Evolutionary conservation across 371 early-diverging fungal species (phyloP).

Genomic region (Mucor racemosus): DNA sequence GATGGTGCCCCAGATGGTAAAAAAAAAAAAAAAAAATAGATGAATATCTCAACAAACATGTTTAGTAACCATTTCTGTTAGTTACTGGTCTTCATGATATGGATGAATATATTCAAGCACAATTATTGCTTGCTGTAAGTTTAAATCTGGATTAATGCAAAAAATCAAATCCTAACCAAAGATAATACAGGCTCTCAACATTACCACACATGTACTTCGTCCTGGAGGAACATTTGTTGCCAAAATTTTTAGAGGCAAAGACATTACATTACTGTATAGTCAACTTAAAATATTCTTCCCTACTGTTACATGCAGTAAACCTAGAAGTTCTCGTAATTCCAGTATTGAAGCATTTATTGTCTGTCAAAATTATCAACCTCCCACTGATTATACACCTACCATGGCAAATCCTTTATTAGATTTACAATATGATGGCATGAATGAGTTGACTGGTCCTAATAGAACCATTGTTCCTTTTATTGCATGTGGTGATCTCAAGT

Average conservation of each 20-base stretch:
- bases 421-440: slow-evolving; percentile 64
- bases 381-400: slow-evolving; percentile 81
- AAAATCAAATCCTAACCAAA: neutral
- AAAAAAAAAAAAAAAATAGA: slow-evolving; percentile 7
- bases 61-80: slow-evolving; percentile 5
- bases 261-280: slow-evolving; percentile 86
- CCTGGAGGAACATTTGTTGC: slow-evolving; percentile 95
- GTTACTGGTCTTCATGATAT: slow-evolving; percentile 98
- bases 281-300: slow-evolving; percentile 94
- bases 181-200: slow-evolving; percentile 79
- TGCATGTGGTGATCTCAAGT: slow-evolving; percentile 90
- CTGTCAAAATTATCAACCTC: slow-evolving; percentile 88
- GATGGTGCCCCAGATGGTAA: slow-evolving; percentile 98
- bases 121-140: slow-evolving; percentile 85
- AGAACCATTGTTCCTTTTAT: slow-evolving; percentile 88
- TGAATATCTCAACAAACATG: neutral
- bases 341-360: slow-evolving; percentile 95
- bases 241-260: slow-evolving; percentile 96
- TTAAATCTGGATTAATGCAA: neutral
- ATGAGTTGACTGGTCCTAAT: slow-evolving; percentile 75
- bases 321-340: slow-evolving; percentile 91
- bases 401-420: slow-evolving; percentile 90
- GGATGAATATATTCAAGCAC: slow-evolving; percentile 99
- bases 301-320: slow-evolving; percentile 90
- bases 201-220: slow-evolving; percentile 89